Conservation (phyloP, 495 filamentous ascomycete genomes). For the Aspergillus haitiensis region DNA sequence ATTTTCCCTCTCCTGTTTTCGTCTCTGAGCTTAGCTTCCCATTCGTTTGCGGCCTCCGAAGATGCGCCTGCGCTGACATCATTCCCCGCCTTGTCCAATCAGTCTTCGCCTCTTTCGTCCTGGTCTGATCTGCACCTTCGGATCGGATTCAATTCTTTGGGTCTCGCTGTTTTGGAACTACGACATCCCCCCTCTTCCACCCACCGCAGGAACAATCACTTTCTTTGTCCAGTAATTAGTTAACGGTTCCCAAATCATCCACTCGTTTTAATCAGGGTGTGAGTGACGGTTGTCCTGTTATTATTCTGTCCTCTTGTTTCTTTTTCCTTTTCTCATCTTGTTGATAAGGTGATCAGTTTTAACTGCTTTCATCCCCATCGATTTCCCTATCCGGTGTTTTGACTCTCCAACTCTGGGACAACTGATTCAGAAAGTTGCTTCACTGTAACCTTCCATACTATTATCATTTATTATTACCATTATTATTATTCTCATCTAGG, state of each 20-base stretch:
- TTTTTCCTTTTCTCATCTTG: not conserved
- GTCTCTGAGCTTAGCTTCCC: not conserved
- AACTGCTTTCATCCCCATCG: slow-evolving; percentile 13
- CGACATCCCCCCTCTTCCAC: not conserved
- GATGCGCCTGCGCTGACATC: slow-evolving; percentile 6
- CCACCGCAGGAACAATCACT: slow-evolving; percentile 1
- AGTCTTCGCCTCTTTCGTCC: not conserved
- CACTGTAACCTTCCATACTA: not conserved
- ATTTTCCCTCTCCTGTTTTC: slow-evolving; percentile 1
- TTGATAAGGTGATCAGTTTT: not conserved
- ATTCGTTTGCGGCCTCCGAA: slow-evolving; percentile 11
- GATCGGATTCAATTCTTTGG: slow-evolving; percentile 6
- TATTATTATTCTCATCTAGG: not conserved
- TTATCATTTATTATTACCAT: not conserved
- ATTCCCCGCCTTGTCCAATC: slow-evolving; percentile 6
- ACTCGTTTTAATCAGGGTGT: slow-evolving; percentile 10
- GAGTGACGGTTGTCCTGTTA: not conserved
- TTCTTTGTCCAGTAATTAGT: slow-evolving; percentile 10
- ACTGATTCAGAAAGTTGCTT: not conserved
- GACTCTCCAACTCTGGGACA: not conserved
- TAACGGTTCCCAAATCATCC: not conserved
- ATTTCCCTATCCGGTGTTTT: slow-evolving; percentile 18
- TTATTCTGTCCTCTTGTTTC: slow-evolving; percentile 3
- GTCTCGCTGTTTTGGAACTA: not conserved
- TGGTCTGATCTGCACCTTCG: slow-evolving; percentile 4